These are phyloP conservation scores for Penicillium sp. DNA, from an alignment of 2,329 filamentous ascomycete genomes.

Conservation along the genomic window DNA sequence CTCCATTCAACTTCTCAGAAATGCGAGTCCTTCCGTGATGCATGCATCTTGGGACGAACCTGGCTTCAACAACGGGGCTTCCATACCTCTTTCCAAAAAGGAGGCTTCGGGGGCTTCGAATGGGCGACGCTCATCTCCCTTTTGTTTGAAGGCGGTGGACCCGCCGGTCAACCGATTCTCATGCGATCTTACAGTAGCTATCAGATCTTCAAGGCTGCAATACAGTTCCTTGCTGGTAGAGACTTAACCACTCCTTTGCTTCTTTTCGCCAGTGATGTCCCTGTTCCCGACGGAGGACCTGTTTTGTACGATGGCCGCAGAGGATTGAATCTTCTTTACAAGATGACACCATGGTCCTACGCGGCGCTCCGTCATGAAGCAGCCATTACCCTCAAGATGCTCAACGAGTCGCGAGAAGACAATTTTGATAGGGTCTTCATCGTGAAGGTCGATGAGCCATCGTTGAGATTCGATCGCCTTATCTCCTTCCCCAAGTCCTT, in stretches of 20 bases:
- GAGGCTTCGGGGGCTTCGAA: conserved; percentile 91
- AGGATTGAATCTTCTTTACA: conserved; percentile 78
- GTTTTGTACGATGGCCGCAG: conserved; percentile 72
- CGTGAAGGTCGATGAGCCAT: conserved; percentile 49
- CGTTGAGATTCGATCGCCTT: conserved; percentile 54
- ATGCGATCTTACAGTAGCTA: conserved; percentile 81
- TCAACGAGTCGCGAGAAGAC: conserved; percentile 68
- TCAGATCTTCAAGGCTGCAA: conserved; percentile 86
- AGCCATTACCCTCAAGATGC: conserved; percentile 64
- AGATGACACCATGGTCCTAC: conserved; percentile 86
- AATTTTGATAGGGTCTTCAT: conserved; percentile 87
- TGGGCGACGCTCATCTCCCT: conserved; percentile 79
- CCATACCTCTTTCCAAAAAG: conserved; percentile 60
- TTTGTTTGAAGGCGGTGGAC: conserved; percentile 71
- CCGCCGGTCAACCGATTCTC: conserved; percentile 65
- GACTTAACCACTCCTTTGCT: conserved; percentile 67
- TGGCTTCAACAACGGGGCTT: conserved; percentile 91
- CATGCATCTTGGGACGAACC: conserved; percentile 76
- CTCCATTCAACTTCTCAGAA: conserved; percentile 65
- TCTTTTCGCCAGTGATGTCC: conserved; percentile 27
- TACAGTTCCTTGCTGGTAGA: conserved; percentile 77
- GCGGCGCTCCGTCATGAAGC: conserved; percentile 68
- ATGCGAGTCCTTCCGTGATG: conserved; percentile 71
- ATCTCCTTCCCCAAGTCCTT: conserved; percentile 35
- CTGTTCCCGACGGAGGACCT: conserved; percentile 51